Evolutionary conservation across 345 rosid genomes (phyloP).

Genomic region (Salix purpurea): DNA sequence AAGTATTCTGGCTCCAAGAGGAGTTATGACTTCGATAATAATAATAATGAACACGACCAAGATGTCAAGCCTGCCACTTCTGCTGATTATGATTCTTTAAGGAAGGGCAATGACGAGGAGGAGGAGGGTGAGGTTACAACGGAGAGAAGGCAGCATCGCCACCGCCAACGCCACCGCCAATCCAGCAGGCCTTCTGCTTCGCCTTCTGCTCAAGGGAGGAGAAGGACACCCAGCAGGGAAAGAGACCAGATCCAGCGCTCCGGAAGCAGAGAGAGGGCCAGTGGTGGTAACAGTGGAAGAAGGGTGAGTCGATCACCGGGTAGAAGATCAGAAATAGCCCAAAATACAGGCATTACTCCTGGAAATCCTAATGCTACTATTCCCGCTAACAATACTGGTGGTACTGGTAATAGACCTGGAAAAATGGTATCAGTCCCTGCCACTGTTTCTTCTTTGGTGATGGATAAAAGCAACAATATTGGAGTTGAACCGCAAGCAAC

Average conservation of each 20-base stretch:
- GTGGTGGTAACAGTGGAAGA: constrained; percentile 36
- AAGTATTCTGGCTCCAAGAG: constrained; percentile 87
- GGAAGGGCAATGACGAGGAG: constrained; percentile 24
- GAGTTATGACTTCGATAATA: constrained; percentile 68
- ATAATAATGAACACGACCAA: constrained; percentile 30
- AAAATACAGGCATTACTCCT: neutral
- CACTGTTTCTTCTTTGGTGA: constrained; percentile 46
- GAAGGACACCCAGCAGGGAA: constrained; percentile 93
- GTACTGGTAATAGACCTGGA: constrained; percentile 49
- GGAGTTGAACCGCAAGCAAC: constrained; percentile 21
- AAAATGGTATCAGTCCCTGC: constrained; percentile 87
- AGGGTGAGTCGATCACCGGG: constrained; percentile 84
- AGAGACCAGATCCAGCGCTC: constrained; percentile 63
- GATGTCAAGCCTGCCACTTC: constrained; percentile 19
- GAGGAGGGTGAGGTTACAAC: constrained; percentile 25
- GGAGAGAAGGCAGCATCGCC: constrained; percentile 43
- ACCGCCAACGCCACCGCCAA: constrained; percentile 52
- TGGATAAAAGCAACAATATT: constrained; percentile 41
- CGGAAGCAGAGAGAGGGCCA: constrained; percentile 48
- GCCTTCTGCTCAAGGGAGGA: constrained; percentile 54
- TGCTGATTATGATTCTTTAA: constrained; percentile 13
- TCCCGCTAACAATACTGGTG: constrained; percentile 8
- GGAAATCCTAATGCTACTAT: constrained; percentile 13
- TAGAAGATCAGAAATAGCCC: constrained; percentile 53
- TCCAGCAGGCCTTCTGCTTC: constrained; percentile 34